Evolutionary conservation across 768 basidiomycete species (phyloP), one percentile per base, ranked within the genome.

Genomic region (Piloderma croceum): DNA sequence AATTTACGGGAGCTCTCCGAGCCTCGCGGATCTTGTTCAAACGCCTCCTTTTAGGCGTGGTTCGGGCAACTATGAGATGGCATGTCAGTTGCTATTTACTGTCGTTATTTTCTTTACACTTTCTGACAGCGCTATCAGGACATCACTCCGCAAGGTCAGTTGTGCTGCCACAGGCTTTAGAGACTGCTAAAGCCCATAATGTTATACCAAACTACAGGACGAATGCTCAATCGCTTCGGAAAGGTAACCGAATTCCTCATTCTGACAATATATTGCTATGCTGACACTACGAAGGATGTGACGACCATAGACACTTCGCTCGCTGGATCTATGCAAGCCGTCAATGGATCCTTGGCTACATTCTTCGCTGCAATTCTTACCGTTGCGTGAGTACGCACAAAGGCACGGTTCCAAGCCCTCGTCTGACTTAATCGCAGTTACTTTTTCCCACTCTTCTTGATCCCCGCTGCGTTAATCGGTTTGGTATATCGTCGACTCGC

Each of bases 321-420:
- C n/a, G 56, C 64, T 39, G 59, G 73, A 9, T 79, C 83, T 2
- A 63, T 90, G 20, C 79, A 88, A 49, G 73, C 79, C 1, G 86
- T 93, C 36, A 88, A 90, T 53, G 73, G 77, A 0, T 88, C 84
- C 2, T 60, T 90, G 32, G 89, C 87, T 0, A 76, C 74, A 27
- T 84, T 93, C 58, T 66, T 76, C 41, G 54, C 68, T n/a, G 71
- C 74, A 1, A 54, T 76, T 15, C 42, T 72, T 22, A 68, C 66
- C 36, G 57, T 65, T n/a, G 46, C 64, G 63, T 64, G 31, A 47
- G 60, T 51, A 5, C 18, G 31, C 25, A 27, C 27, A 15, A 18
- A 21, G 12, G 7, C 10, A 3, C 12, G 35, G 9, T 20, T 18
- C 3, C 35, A 15, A n/a, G 10, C 24, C n/a, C 12, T 18, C n/a